A percentile compares a stretch with the other conserved stretches of the same genome.
Evolutionary conservation across 306 rosid species (phyloP).

Genomic region (Betula pendula): DNA sequence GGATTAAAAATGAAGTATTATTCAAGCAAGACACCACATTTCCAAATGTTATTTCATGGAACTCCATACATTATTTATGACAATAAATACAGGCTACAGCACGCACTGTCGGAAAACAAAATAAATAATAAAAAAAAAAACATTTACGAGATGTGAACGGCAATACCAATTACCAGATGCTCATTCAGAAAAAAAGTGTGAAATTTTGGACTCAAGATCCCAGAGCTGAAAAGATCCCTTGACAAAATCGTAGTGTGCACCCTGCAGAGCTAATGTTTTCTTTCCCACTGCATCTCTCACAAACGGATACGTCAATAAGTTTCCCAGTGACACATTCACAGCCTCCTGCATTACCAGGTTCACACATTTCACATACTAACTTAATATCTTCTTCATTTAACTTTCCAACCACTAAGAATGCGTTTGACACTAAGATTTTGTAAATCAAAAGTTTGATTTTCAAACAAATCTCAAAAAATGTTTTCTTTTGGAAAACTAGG

Average conservation of each 20-base stretch:
- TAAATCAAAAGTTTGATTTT: too few relatives aligned
- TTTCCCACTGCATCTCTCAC: conserved; percentile 64
- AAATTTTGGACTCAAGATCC: conserved; percentile 67
- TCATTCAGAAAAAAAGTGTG: conserved; percentile 37
- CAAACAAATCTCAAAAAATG: too few relatives aligned
- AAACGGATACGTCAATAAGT: conserved; percentile 79
- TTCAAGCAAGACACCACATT: neutral
- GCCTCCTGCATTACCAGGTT: conserved; percentile 65
- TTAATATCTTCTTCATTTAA: too few relatives aligned
- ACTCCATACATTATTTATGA: neutral
- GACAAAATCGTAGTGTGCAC: conserved; percentile 86
- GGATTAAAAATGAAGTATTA: neutral
- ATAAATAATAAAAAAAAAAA: too few relatives aligned
- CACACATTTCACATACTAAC: too few relatives aligned
- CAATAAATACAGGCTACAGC: neutral
- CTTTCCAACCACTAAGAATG: too few relatives aligned
- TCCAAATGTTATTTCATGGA: neutral
- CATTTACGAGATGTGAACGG: neutral
- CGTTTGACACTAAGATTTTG: too few relatives aligned
- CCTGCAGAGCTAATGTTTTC: conserved; percentile 61
- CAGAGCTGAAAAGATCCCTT: conserved; percentile 72
- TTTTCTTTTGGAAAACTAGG: too few relatives aligned
- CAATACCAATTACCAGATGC: neutral
- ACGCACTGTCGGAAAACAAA: neutral
- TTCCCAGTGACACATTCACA: conserved; percentile 89